Evolutionary conservation across 768 basidiomycete genomes (phyloP), one percentile per base, ranked within the genome.

Genomic region (Tremella mesenterica): DNA sequence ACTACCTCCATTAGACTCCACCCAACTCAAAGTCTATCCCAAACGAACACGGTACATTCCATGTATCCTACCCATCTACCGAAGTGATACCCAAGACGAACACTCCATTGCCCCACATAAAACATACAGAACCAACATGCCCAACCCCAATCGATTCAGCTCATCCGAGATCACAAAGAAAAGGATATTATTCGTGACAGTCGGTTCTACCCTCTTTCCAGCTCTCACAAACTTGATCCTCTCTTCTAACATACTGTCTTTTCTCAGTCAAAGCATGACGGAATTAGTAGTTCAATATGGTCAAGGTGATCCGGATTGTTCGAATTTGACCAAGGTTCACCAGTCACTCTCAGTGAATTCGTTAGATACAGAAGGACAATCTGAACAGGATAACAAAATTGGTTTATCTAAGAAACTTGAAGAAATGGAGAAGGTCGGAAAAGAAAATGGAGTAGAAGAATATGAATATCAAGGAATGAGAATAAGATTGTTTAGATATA

Each of bases 151-250:
- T 16, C 38, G 38, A 41, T 23, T n/a, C n/a, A 8, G n/a, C 5
- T n/a, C 4, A 4, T 18, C 6, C n/a, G n/a, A n/a, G 38, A 41
- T 4, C 5, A 23, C 23, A 5, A 5, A 5, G n/a, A 5, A 4
- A 18, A n/a, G 38, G 8, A 41, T 53, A 4, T 79, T 78, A 47
- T 83, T 96, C 73, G 79, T 89, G 58, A 92, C 91, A 2, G 85
- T 96, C 52, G 91, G 91, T 54, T 91, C 91, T 20, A 93, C 90
- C 18, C 77, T 79, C 64, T 95, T 93, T 75, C 84, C 90, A 71
- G 70, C 77, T 12, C 81, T 96, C 59, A 80, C 87, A 50, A 75
- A 82, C 57, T 70, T 77, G 20, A 77, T 79, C 16, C 76, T 88
- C 16, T 72, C 77, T 4, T 65, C 76, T n/a, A 80, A 85, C 25